Evolutionary conservation across 73 alveolate species (phyloP).

Genomic region (Blepharisma stoltei): DNA sequence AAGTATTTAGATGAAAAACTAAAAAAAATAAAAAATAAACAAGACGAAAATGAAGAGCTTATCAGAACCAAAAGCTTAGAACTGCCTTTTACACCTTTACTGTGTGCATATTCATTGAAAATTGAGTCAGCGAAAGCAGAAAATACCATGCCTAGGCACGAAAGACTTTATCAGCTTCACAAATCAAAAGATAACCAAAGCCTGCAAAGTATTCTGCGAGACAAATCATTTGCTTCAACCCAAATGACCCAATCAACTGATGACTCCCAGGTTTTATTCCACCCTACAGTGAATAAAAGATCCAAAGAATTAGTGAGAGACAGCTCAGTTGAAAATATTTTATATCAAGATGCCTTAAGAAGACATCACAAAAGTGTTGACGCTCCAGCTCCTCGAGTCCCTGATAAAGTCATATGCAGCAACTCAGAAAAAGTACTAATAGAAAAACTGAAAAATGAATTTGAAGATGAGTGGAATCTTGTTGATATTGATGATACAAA

Average conservation of each 20-base stretch:
- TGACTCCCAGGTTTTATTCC: background rate
- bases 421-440: slow-evolving; percentile 20
- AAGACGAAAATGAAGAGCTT: slow-evolving; percentile 1
- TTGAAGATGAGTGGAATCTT: background rate
- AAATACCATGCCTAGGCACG: background rate
- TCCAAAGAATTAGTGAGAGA: slow-evolving; percentile 8
- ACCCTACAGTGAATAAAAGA: slow-evolving; percentile 8
- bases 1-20: slow-evolving; percentile 6
- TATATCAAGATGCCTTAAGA: slow-evolving; percentile 20
- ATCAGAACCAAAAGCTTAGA: background rate
- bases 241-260: background rate
- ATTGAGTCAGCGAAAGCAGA: background rate
- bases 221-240: background rate
- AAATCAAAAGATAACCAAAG: background rate
- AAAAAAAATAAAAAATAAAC: background rate
- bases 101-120: slow-evolving; percentile 2
- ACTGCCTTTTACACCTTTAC: background rate
- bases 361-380: background rate
- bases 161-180: slow-evolving; percentile 16
- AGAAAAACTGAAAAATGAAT: background rate
- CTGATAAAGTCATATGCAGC: background rate
- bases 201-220: background rate
- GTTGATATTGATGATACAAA: background rate
- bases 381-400: background rate
- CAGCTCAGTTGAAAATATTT: slow-evolving; percentile 9